Percentiles rank a stretch among this genome's conserved stretches.
These are phyloP conservation scores for Hygrophoropsis aurantiaca DNA, from an alignment of 768 basidiomycete species.

Conservation along the genomic window DNA sequence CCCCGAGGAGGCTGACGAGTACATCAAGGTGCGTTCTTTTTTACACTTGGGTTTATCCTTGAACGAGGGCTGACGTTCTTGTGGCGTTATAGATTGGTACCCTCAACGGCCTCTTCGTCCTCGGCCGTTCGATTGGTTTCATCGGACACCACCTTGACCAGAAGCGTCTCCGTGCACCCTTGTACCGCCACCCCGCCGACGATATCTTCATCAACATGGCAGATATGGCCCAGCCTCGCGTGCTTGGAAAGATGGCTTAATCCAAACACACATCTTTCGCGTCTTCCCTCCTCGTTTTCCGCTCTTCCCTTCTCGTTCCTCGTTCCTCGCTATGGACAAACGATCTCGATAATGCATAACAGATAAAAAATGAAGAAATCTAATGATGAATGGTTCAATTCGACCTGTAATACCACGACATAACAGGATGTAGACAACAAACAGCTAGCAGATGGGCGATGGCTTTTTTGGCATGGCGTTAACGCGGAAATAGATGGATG, in stretches of 20 bases:
- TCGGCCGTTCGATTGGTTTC: slow-evolving; percentile 97
- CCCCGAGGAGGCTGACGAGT: slow-evolving; percentile 93
- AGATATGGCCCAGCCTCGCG: slow-evolving; percentile 78
- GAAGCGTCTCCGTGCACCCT: slow-evolving; percentile 87
- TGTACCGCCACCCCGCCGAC: slow-evolving; percentile 94
- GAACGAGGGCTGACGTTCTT: slow-evolving; percentile 2
- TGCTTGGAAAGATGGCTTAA: slow-evolving; percentile 48
- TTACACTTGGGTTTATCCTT: not conserved
- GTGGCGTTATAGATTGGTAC: slow-evolving; percentile 63
- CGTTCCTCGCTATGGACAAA: no score
- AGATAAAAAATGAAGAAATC: no score
- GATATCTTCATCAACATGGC: slow-evolving; percentile 97
- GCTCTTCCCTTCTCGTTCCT: no score
- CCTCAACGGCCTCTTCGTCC: slow-evolving; percentile 95
- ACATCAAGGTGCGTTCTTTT: slow-evolving; percentile 65
- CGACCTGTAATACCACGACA: no score
- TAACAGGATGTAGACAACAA: no score
- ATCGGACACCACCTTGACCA: slow-evolving; percentile 97
- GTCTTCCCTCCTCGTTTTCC: no score
- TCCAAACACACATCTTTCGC: no score
- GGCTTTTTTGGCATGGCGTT: no score
- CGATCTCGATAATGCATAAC: no score
- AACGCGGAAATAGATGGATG: no score
- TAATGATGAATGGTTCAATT: no score
- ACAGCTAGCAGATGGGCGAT: no score